phyloP scores from a whole-genome alignment of 257 asterid genomes.

The Gentiana dahurica region DNA sequence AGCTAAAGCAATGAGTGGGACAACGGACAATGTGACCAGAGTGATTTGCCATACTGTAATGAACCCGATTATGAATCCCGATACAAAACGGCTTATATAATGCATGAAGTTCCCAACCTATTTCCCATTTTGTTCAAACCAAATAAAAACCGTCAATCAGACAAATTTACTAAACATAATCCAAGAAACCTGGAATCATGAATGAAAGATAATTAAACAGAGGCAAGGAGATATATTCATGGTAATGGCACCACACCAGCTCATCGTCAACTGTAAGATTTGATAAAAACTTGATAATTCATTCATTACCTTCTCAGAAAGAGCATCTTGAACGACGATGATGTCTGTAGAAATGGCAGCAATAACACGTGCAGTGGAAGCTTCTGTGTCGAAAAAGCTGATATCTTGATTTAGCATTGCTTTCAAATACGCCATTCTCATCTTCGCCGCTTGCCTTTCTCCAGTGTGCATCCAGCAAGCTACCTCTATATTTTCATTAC shows the following conservation, averaged over 20 bases:
- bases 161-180: too few species aligned
- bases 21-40: slow-evolving; percentile 80
- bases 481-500: slow-evolving; percentile 48
- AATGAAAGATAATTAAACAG: too few species aligned
- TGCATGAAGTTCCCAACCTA: slow-evolving; percentile 94
- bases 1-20: slow-evolving; percentile 86
- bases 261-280: not conserved
- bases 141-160: too few species aligned
- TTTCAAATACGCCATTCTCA: slow-evolving; percentile 87
- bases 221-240: too few species aligned
- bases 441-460: slow-evolving; percentile 93
- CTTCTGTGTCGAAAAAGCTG: slow-evolving; percentile 66
- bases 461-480: slow-evolving; percentile 98
- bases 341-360: slow-evolving; percentile 82
- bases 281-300: not conserved
- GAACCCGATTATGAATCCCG: slow-evolving; percentile 82
- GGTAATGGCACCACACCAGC: too few species aligned
- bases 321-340: slow-evolving; percentile 83
- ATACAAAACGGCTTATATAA: slow-evolving; percentile 67
- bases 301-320: slow-evolving; percentile 73
- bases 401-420: slow-evolving; percentile 81
- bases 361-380: slow-evolving; percentile 86
- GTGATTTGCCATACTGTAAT: slow-evolving; percentile 93
- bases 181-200: too few species aligned
- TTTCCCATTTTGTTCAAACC: not conserved